A percentile compares a stretch with the other conserved stretches of the same genome.
Conservation (phyloP, 1,139 yeast species). For the Yamadazyma blattariae region DNA sequence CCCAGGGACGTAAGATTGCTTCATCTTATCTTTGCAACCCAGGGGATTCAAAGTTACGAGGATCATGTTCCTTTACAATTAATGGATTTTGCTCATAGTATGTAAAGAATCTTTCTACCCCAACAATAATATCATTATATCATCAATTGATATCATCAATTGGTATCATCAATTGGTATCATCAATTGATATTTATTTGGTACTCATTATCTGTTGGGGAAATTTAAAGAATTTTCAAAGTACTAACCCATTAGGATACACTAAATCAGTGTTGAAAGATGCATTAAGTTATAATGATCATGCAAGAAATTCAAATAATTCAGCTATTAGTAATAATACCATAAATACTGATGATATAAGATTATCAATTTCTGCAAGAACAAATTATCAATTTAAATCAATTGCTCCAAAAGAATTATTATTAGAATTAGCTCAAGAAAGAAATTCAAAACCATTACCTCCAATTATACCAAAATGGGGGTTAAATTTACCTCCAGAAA, state of each 20-base stretch:
- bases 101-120: no score
- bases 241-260: constrained; percentile 41
- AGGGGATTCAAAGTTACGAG: constrained; percentile 87
- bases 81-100: constrained; percentile 86
- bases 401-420: constrained; percentile 91
- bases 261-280: constrained; percentile 81
- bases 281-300: constrained; percentile 89
- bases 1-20: constrained; percentile 92
- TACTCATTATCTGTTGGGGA: no score
- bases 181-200: no score
- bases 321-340: constrained; percentile 40
- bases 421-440: constrained; percentile 86
- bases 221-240: no score
- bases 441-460: constrained; percentile 87
- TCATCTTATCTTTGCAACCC: constrained; percentile 89
- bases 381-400: constrained; percentile 93
- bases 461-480: constrained; percentile 94
- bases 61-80: constrained; percentile 93
- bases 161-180: neutral
- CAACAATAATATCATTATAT: neutral
- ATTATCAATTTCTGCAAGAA: constrained; percentile 88
- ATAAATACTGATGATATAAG: constrained; percentile 87
- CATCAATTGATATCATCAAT: neutral
- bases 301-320: constrained; percentile 42
- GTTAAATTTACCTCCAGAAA: constrained; percentile 92